phyloP scores from a whole-genome alignment of 768 basidiomycete species.

The Kwoniella mangroviensis region DNA sequence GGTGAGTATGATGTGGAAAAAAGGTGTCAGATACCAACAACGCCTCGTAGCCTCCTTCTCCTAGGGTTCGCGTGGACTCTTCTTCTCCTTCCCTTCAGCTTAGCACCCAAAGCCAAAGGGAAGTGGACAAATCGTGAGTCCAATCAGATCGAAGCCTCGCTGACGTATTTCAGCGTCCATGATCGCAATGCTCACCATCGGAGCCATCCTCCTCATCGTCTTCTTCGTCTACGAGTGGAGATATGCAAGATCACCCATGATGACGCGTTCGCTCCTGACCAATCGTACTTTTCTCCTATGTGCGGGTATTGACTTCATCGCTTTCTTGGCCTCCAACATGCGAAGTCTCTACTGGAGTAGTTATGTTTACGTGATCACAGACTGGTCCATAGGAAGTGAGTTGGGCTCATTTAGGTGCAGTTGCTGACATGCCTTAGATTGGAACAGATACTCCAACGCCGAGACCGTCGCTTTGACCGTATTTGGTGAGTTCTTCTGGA shows the following conservation, averaged over 20 bases:
- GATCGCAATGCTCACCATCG: constrained; percentile 62
- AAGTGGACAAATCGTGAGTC: constrained; percentile 23
- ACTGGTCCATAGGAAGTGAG: constrained; percentile 3
- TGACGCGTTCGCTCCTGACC: constrained; percentile 4
- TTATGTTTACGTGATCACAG: constrained; percentile 12
- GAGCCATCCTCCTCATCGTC: constrained; percentile 59
- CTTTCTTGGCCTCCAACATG: neutral
- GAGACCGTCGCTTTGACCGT: constrained; percentile 9
- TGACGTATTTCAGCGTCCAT: constrained; percentile 34
- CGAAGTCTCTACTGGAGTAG: constrained; percentile 10
- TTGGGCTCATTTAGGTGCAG: no score
- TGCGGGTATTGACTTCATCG: constrained; percentile 4
- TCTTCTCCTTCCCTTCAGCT: constrained; percentile 45
- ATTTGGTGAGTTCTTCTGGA: constrained; percentile 11
- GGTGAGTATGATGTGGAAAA: no score
- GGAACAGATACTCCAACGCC: neutral
- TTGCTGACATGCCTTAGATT: no score
- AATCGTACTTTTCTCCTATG: constrained; percentile 24
- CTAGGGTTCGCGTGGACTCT: constrained; percentile 36
- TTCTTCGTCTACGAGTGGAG: constrained; percentile 53
- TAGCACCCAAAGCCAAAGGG: constrained; percentile 24
- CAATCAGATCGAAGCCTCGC: no score
- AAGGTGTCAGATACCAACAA: no score
- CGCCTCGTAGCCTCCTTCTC: constrained; percentile 31
- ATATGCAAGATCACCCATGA: constrained; percentile 53